These are phyloP conservation scores for Herpetospermum pedunculosum DNA, from an alignment of 306 rosid species.

Conservation along the genomic window DNA sequence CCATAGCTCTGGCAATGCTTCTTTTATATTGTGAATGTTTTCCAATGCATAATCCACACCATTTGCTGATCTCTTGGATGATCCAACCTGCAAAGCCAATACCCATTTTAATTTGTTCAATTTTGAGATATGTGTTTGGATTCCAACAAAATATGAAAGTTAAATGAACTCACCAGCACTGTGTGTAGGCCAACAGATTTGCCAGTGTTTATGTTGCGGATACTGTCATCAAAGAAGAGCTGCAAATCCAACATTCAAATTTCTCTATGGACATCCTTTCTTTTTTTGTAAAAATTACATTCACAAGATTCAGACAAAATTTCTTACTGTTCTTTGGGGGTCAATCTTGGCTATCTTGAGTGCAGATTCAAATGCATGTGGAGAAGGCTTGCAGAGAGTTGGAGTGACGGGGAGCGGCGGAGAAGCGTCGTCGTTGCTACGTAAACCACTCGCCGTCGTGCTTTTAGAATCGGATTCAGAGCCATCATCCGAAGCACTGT, in stretches of 20 bases:
- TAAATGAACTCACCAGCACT: conserved; percentile 32
- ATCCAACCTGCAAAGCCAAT: conserved; percentile 39
- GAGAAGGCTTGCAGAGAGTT: conserved; percentile 69
- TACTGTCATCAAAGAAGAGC: conserved; percentile 79
- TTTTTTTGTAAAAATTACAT: background rate
- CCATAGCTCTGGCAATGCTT: conserved; percentile 90
- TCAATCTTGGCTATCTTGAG: conserved; percentile 48
- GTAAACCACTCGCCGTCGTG: background rate
- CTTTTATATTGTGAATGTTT: conserved; percentile 79
- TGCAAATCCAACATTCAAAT: conserved; percentile 11
- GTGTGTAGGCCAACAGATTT: conserved; percentile 57
- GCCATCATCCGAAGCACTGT: background rate
- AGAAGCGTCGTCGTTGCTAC: background rate
- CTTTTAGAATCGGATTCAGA: background rate
- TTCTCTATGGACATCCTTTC: too few relatives aligned
- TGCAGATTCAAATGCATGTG: conserved; percentile 42
- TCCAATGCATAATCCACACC: conserved; percentile 77
- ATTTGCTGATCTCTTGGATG: conserved; percentile 21
- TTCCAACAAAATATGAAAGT: background rate
- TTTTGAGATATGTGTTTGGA: background rate
- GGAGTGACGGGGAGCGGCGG: conserved; percentile 38
- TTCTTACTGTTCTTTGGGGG: conserved; percentile 60
- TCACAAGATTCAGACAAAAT: background rate
- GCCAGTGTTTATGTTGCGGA: conserved; percentile 49
- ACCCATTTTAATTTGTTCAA: background rate